These are phyloP conservation scores for Hyaloscypha finlandica DNA, from an alignment of 495 filamentous ascomycete species.

Conservation along the genomic window DNA sequence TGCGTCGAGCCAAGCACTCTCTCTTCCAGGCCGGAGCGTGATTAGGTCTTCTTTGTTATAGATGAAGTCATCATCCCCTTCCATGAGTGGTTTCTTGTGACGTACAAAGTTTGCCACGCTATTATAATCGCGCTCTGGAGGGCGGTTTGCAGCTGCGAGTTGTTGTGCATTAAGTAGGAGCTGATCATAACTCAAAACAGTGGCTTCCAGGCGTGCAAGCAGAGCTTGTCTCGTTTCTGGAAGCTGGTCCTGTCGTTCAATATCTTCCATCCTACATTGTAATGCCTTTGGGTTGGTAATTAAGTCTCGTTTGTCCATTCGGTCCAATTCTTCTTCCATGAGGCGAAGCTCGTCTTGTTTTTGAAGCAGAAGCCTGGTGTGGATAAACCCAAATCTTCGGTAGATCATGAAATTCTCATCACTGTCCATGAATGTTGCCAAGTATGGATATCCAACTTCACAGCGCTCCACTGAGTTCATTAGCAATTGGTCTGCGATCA, in stretches of 20 bases:
- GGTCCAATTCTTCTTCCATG: constrained; percentile 38
- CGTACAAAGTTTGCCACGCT: constrained; percentile 36
- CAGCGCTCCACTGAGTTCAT: constrained; percentile 36
- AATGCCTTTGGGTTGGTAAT: neutral
- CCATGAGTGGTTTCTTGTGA: constrained; percentile 34
- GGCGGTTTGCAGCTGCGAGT: constrained; percentile 19
- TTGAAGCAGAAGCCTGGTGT: constrained; percentile 39
- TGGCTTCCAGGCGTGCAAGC: constrained; percentile 16
- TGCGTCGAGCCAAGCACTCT: constrained; percentile 40
- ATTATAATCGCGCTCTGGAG: constrained; percentile 31
- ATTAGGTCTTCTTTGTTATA: constrained; percentile 39
- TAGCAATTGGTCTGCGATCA: neutral
- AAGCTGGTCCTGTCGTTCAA: constrained; percentile 9
- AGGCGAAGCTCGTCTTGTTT: constrained; percentile 40
- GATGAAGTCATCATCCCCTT: constrained; percentile 33
- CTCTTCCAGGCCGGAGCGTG: constrained; percentile 36
- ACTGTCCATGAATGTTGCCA: constrained; percentile 40
- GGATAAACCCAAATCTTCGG: constrained; percentile 40
- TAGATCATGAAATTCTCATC: constrained; percentile 40
- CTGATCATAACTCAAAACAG: constrained; percentile 17
- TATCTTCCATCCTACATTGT: constrained; percentile 17
- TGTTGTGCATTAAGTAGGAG: constrained; percentile 5
- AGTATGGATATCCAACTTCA: constrained; percentile 38
- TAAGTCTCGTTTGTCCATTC: constrained; percentile 34
- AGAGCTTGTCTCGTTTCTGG: constrained; percentile 18